Base-by-base conservation (phyloP, 345 rosid genomes). In the Arabis hirsuta region DNA sequence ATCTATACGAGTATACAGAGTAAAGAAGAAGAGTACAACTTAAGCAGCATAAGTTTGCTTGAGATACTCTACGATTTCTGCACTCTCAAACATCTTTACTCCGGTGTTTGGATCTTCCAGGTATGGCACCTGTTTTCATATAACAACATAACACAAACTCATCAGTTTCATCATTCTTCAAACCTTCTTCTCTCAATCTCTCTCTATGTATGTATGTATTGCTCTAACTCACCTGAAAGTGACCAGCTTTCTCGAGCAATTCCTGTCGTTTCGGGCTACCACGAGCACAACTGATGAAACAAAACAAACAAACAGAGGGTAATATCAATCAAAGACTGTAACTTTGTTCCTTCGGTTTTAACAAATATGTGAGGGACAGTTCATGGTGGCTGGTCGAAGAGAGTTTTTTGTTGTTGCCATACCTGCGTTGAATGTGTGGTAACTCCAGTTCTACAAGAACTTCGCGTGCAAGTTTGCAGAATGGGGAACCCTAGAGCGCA, bases 71-170 rank as follows among this genome's bases (percentile, higher is more conserved):
- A 80, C 82, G 38, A 94, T 91, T 55, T 89, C 92, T 55, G 98
- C 97, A 80, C 97, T 94, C 78, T 94, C 97, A 78, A 89, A 90
- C 96, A 91, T 89, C 41, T 86, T 76, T 50, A 94, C 80, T 55
- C 96, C 98, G 20, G 97, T 93, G 81, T 93, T 93, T 54, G 96
- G 97, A 76, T 93, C 98, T 80, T 89, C 92, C 27, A 94, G 65
- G 77, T 86, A 88, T 22, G 97, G 98, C 8, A 80, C 98, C 96
- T 94, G 87, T 43, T 34, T 22, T 43, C 11, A 55, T 47, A 22
- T 13, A 14, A 29, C 2, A 61, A 45, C 57, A 57, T 50, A 7
- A 45, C 36, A 42, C 46, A 52, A 68, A 42, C 36, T 9, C 26
- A 69, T 65, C 12, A 65, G 68, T 53, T 6, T 47, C 50, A 61